These are phyloP conservation scores for Pseudogymnoascus sp. DNA, from an alignment of 2,329 filamentous ascomycete genomes.

Conservation along the genomic window DNA sequence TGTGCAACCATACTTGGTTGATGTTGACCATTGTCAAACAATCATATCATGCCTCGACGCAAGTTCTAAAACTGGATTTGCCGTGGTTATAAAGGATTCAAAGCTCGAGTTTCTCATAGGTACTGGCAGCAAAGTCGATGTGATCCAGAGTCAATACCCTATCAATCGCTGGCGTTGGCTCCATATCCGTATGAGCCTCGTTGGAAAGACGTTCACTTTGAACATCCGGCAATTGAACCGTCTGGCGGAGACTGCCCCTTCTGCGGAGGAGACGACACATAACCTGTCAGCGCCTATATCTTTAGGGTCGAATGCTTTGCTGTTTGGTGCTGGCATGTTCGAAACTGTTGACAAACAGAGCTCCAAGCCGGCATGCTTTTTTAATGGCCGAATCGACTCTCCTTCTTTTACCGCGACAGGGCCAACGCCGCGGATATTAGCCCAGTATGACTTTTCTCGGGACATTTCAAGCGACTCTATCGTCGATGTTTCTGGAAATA, in stretches of 20 bases:
- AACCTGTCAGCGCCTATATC: not conserved
- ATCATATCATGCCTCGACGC: constrained; percentile 10
- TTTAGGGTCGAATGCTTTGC: not conserved
- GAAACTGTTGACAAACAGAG: not conserved
- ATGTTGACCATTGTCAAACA: constrained; percentile 11
- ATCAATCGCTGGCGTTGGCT: constrained; percentile 14
- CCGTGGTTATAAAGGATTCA: constrained; percentile 1
- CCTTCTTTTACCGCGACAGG: constrained; percentile 15
- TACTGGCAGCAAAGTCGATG: not conserved
- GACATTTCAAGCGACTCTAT: constrained; percentile 22
- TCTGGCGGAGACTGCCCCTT: constrained; percentile 3
- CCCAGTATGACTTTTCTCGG: constrained; percentile 21
- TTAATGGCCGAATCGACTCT: constrained; percentile 20
- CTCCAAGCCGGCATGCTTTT: constrained; percentile 11
- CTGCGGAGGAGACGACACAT: not conserved
- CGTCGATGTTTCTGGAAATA: constrained; percentile 23
- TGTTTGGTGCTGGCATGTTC: constrained; percentile 11
- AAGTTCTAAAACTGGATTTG: constrained; percentile 8
- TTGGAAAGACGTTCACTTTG: constrained; percentile 7
- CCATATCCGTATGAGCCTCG: constrained; percentile 8
- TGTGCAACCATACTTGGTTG: constrained; percentile 14
- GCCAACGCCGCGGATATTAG: constrained; percentile 6
- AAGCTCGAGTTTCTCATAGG: not conserved
- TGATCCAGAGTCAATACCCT: not conserved
- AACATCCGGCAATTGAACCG: constrained; percentile 12